These are phyloP conservation scores for Zoysia japonica DNA, from an alignment of 176 grass and related monocot genomes.

Conservation along the genomic window DNA sequence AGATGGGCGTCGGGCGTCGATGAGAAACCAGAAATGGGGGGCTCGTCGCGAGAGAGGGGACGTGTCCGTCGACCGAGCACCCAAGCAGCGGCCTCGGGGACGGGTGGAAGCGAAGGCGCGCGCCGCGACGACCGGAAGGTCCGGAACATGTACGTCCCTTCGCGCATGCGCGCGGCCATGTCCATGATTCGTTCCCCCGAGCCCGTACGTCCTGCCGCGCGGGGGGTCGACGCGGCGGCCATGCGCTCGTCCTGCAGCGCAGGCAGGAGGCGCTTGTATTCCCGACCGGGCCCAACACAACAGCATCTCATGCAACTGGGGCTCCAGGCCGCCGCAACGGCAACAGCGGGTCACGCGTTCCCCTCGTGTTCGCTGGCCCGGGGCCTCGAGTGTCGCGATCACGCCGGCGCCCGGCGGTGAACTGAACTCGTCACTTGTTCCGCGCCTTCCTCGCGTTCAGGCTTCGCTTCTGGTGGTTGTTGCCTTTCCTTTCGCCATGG, in stretches of 20 bases:
- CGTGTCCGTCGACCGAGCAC: background rate
- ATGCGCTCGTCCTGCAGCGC: background rate
- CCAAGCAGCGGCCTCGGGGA: background rate
- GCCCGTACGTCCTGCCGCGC: too few species aligned
- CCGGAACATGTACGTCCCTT: too few species aligned
- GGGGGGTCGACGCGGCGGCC: background rate
- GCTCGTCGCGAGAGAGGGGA: background rate
- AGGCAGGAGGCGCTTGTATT: background rate
- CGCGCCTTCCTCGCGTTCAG: too few species aligned
- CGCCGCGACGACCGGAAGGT: too few species aligned
- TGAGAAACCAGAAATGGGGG: background rate
- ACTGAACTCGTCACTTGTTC: too few species aligned
- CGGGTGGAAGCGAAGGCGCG: background rate
- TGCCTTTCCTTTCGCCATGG: too few species aligned
- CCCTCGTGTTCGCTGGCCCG: background rate
- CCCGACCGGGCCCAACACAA: background rate
- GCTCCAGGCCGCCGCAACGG: too few species aligned
- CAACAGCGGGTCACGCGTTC: background rate
- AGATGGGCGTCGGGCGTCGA: background rate
- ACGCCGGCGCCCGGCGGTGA: too few species aligned
- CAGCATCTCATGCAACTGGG: background rate
- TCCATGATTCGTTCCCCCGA: too few species aligned
- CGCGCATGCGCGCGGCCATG: too few species aligned
- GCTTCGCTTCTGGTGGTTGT: too few species aligned
- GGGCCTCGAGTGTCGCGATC: background rate